phyloP scores from a whole-genome alignment of 75 land plant genomes.

The Isoetes taiwanensis region DNA sequence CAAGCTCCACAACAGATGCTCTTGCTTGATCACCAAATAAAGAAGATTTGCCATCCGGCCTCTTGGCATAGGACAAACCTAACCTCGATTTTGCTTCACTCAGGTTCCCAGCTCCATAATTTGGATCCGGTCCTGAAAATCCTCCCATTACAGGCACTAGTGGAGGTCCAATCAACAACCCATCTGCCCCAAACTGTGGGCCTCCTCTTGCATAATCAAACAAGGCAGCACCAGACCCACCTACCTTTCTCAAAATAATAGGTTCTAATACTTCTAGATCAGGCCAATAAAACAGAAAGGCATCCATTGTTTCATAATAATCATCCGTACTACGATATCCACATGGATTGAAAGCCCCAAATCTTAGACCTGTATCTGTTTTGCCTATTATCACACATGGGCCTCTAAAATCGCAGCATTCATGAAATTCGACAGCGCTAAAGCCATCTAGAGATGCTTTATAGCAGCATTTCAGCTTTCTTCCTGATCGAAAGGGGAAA shows the following conservation, averaged over 20 bases:
- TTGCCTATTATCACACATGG: slow-evolving; percentile 70
- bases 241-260: slow-evolving; percentile 45
- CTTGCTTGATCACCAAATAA: slow-evolving; percentile 39
- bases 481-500: no score
- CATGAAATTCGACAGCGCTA: slow-evolving; percentile 52
- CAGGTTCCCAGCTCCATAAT: slow-evolving; percentile 61
- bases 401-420: slow-evolving; percentile 67
- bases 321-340: slow-evolving; percentile 89
- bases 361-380: slow-evolving; percentile 44
- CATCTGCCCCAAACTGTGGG: slow-evolving; percentile 88
- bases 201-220: slow-evolving; percentile 85
- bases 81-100: slow-evolving; percentile 63
- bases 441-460: slow-evolving; percentile 57
- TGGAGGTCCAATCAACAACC: slow-evolving; percentile 76
- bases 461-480: slow-evolving; percentile 76
- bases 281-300: slow-evolving; percentile 77
- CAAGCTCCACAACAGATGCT: slow-evolving; percentile 7
- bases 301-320: slow-evolving; percentile 77
- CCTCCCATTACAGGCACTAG: slow-evolving; percentile 83
- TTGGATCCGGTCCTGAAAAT: slow-evolving; percentile 77
- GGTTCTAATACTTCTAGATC: slow-evolving; percentile 8
- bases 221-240: slow-evolving; percentile 80
- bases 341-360: slow-evolving; percentile 76
- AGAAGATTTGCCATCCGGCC: slow-evolving; percentile 76
- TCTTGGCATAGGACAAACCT: slow-evolving; percentile 70